A percentile compares a stretch with the other conserved stretches of the same genome.
phyloP scores from a whole-genome alignment of 108 stramenopile species.

The Nannochloropsis oceanica region DNA sequence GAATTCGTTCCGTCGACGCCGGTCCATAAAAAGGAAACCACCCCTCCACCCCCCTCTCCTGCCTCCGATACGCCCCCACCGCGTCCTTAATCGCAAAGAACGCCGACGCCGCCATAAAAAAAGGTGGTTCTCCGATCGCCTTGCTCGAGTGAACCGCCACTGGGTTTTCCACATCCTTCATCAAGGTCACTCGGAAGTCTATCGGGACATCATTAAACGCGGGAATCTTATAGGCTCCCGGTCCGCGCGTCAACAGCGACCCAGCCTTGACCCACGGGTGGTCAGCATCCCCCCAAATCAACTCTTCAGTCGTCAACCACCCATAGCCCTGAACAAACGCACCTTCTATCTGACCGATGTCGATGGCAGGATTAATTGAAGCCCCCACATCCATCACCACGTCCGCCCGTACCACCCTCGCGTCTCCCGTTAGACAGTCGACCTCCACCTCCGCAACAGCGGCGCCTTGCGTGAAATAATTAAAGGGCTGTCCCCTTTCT shows the following conservation, averaged over 20 bases:
- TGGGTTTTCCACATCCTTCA: constrained; percentile 65
- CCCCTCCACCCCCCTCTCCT: background rate
- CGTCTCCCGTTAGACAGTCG: constrained; percentile 73
- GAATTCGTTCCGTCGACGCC: background rate
- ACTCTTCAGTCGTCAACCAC: constrained; percentile 85
- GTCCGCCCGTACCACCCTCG: constrained; percentile 57
- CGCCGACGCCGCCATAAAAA: constrained; percentile 65
- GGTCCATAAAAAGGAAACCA: background rate
- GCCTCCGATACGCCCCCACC: background rate
- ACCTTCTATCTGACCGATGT: constrained; percentile 91
- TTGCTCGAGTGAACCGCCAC: constrained; percentile 84
- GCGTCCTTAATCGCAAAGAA: constrained; percentile 90
- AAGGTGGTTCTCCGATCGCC: constrained; percentile 89
- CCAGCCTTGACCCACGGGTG: constrained; percentile 78
- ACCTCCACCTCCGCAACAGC: constrained; percentile 73
- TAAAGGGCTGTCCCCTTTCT: constrained; percentile 77
- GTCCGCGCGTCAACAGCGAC: constrained; percentile 64
- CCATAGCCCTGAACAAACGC: constrained; percentile 90
- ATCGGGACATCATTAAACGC: constrained; percentile 83
- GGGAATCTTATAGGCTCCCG: constrained; percentile 92
- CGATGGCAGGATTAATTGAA: constrained; percentile 83
- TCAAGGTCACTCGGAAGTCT: constrained; percentile 63
- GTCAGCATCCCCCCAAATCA: constrained; percentile 66
- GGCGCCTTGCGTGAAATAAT: constrained; percentile 83
- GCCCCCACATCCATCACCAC: constrained; percentile 57